A percentile compares a stretch with the other conserved stretches of the same genome.
phyloP scores from a whole-genome alignment of 257 asterid genomes.

The Phtheirospermum japonicum region DNA sequence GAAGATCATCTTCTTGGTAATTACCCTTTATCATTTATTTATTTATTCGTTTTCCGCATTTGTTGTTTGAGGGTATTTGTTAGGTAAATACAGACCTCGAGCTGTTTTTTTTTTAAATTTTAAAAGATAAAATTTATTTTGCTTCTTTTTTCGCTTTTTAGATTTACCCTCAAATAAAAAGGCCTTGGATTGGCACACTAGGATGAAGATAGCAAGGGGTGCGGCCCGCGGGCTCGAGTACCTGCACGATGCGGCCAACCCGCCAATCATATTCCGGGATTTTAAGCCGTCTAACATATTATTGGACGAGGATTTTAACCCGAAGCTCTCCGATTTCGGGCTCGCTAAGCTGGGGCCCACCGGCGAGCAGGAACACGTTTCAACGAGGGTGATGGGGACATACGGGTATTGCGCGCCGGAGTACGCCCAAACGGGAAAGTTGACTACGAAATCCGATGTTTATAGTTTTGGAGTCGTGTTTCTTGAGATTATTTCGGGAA shows the following conservation, averaged over 20 bases:
- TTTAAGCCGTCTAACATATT: constrained; percentile 45
- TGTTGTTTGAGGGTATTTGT: no score
- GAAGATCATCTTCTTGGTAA: constrained; percentile 73
- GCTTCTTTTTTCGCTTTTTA: constrained; percentile 4
- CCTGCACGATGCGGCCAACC: constrained; percentile 47
- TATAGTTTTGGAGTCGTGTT: constrained; percentile 54
- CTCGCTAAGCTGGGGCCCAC: constrained; percentile 36
- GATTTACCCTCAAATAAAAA: constrained; percentile 34
- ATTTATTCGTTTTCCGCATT: not conserved
- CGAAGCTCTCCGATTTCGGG: constrained; percentile 50
- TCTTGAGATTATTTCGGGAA: constrained; percentile 49
- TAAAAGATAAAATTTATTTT: not conserved
- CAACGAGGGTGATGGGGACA: constrained; percentile 48
- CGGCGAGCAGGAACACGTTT: constrained; percentile 35
- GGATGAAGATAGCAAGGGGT: constrained; percentile 51
- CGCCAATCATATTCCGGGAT: constrained; percentile 43
- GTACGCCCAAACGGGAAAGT: constrained; percentile 44
- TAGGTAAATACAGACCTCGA: not conserved
- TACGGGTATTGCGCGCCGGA: constrained; percentile 60
- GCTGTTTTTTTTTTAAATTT: no score
- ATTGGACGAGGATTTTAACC: constrained; percentile 36
- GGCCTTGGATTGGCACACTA: constrained; percentile 44
- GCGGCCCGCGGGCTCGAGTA: constrained; percentile 56
- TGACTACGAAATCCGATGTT: constrained; percentile 45
- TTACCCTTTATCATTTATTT: not conserved